A percentile compares a stretch with the other conserved stretches of the same genome.
phyloP scores from a whole-genome alignment of 176 grass and related monocot genomes.

The Dendrocalamus sinicus region DNA sequence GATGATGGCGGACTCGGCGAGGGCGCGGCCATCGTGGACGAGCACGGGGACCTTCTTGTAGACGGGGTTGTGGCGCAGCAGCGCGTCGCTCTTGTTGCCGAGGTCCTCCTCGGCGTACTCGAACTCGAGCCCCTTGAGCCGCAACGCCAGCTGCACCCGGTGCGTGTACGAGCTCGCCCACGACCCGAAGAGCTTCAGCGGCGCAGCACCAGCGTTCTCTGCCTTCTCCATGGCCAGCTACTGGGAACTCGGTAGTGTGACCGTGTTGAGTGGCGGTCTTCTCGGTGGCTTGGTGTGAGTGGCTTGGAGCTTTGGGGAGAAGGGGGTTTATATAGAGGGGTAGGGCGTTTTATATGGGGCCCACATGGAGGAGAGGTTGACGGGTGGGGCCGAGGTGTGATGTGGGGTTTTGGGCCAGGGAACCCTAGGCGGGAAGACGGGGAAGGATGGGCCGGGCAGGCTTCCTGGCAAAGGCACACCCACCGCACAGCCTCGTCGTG shows the following conservation, averaged over 20 bases:
- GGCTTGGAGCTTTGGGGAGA: not conserved
- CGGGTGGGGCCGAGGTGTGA: not conserved
- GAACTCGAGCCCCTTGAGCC: constrained; percentile 76
- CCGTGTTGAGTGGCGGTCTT: not conserved
- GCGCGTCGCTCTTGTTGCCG: constrained; percentile 59
- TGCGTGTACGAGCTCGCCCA: constrained; percentile 96
- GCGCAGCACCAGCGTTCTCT: not conserved
- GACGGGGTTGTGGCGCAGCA: constrained; percentile 71
- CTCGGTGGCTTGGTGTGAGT: not conserved
- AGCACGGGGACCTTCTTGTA: constrained; percentile 93
- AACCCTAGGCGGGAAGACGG: constrained; percentile 2
- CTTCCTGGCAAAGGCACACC: constrained; percentile 48
- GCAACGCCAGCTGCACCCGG: constrained; percentile 80
- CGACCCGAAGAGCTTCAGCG: constrained; percentile 71
- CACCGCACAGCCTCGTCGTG: not conserved
- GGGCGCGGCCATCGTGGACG: constrained; percentile 61
- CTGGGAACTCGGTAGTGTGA: not conserved
- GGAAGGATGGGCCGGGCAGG: constrained; percentile 33
- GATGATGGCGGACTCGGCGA: constrained; percentile 79
- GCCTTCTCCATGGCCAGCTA: constrained; percentile 48
- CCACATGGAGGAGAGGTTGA: not conserved
- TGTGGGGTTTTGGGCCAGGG: constrained; percentile 24
- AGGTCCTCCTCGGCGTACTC: constrained; percentile 83
- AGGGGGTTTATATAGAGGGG: constrained; percentile 50
- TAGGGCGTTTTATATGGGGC: not conserved